Base-by-base conservation (phyloP, 495 filamentous ascomycete species). In the Xylaria cubensis region DNA sequence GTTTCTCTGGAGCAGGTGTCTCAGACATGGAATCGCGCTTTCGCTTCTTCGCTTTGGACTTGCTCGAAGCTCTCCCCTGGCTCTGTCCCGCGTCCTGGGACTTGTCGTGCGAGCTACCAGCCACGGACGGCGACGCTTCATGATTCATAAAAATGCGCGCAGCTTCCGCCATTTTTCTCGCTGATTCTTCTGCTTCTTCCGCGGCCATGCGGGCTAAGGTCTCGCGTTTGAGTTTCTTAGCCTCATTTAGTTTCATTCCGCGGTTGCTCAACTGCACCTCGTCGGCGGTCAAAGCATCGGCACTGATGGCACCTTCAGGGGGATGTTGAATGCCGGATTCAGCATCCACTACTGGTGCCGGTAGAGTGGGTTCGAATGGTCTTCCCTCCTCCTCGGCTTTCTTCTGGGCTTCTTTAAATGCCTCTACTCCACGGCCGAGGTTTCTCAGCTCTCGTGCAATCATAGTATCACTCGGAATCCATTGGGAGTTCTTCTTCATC, bases 401-500 rank as follows among this genome's bases (percentile, higher is more conserved):
- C 41, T 86, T 85, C 80, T 92, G 93, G 3, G 91, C 92, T 29
- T 84, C 85, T 46, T 88, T 88, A 75, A 92, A 97, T 19, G 88
- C 89, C 51, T 93, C 92, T 74, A 90, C 81, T 17, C 97, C 96
- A 50, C 96, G 91, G 17, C 91, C 92, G 24, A 93, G 85, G 10
- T 87, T 84, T 56, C 90, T 91, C 10, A 99, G 87, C 79, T 98
- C 94, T 15, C 95, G 89, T 29, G 94, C 88, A 56, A 98, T 95
- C 96, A 99, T 99, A 0, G 97, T 97, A 72, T 97, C 93, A 75
- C 93, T 97, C 0, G 96, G 96, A 48, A 91, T 91, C 96, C 96
- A 99, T 8, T 94, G 90, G 0, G 95, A 93, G 75, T 99, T 99
- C 87, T 99, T 99, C 84, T 99, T 99, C 96, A 99, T 99, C 65